These are phyloP conservation scores for Gypsophila paniculata DNA, from an alignment of 179 eudicot genomes.

Conservation along the genomic window DNA sequence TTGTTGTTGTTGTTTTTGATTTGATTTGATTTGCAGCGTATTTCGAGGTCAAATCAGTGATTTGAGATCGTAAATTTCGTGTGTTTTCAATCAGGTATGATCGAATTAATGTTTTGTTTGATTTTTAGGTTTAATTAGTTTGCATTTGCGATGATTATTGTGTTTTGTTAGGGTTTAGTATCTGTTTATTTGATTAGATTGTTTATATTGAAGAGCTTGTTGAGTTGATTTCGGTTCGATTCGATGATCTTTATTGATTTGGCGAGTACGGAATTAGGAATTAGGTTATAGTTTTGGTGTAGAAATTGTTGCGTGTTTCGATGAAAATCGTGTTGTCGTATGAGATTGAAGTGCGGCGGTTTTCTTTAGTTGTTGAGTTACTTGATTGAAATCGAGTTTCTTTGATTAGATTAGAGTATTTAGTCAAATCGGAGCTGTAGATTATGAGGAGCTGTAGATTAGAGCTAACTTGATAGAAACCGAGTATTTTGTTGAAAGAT, in stretches of 20 bases:
- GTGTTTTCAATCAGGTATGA: neutral
- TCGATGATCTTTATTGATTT: neutral
- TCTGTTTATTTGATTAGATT: neutral
- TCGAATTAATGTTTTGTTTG: neutral
- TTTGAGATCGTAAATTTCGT: neutral
- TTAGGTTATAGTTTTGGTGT: no score
- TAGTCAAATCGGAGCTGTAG: neutral
- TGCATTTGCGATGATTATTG: neutral
- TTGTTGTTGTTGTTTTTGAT: neutral
- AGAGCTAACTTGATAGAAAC: no score
- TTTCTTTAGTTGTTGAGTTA: neutral
- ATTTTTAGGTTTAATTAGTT: slow-evolving; percentile 1
- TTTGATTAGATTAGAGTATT: neutral
- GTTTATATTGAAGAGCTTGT: neutral
- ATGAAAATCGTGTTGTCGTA: neutral
- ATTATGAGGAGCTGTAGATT: neutral
- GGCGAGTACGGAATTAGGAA: neutral
- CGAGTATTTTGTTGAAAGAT: no score
- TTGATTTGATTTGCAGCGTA: neutral
- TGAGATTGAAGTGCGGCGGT: neutral
- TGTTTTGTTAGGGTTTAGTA: neutral
- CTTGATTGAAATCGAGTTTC: neutral
- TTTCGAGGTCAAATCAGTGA: neutral
- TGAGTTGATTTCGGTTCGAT: neutral
- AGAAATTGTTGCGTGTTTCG: neutral